Evolutionary conservation across 345 rosid genomes (phyloP).

Genomic region (Hibiscus tridactylites): DNA sequence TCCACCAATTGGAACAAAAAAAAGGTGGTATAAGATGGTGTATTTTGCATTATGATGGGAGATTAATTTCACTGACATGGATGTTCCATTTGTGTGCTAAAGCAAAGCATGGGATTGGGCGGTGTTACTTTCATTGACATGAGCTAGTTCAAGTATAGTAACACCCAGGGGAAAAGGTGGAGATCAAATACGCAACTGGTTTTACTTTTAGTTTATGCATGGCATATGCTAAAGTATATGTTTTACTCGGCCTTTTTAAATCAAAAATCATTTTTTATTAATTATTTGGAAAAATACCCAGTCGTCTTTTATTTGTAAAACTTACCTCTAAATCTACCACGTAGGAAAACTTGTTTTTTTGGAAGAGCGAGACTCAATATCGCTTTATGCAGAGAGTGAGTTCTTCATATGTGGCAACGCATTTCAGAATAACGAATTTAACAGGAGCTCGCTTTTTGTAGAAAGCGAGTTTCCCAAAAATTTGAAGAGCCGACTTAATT

Average conservation of each 20-base stretch:
- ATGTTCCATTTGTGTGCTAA: not conserved
- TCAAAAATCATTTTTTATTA: too few species aligned
- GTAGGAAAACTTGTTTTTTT: too few species aligned
- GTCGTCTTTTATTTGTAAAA: too few species aligned
- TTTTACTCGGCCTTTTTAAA: too few species aligned
- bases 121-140: conserved; percentile 5
- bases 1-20: not conserved
- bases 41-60: not conserved
- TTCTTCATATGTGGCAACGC: too few species aligned
- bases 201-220: not conserved
- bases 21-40: not conserved
- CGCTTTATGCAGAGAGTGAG: too few species aligned
- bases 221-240: conserved; percentile 15
- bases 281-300: fast-evolving
- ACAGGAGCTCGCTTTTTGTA: too few species aligned
- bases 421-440: too few species aligned
- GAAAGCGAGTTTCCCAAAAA: too few species aligned
- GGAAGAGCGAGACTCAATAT: too few species aligned
- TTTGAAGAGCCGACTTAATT: too few species aligned
- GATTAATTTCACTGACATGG: not conserved
- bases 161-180: not conserved
- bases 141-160: not conserved
- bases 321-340: too few species aligned
- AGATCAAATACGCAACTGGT: not conserved
- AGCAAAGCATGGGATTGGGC: not conserved